phyloP scores from a whole-genome alignment of 2,329 filamentous ascomycete species.

The Botrytis porri region DNA sequence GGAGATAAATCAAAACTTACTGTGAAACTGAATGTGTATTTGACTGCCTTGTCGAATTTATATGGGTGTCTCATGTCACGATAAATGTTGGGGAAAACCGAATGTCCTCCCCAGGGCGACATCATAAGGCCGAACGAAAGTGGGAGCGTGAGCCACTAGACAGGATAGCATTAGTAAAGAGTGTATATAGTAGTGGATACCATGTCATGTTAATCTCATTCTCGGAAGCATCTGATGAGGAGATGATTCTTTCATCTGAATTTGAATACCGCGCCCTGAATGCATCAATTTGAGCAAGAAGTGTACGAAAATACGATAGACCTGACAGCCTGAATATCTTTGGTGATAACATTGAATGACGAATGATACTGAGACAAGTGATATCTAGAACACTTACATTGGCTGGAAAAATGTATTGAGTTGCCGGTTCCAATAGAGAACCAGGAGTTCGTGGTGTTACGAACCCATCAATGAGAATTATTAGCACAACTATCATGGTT shows the following conservation, averaged over 20 bases:
- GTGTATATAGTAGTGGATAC: background rate
- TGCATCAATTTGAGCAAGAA: background rate
- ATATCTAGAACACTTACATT: conserved; percentile 44
- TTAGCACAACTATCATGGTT: conserved; percentile 63
- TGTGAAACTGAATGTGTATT: conserved; percentile 81
- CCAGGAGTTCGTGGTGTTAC: conserved; percentile 76
- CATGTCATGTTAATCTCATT: background rate
- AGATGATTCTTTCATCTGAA: background rate
- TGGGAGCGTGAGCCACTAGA: conserved; percentile 70
- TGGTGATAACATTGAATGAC: background rate
- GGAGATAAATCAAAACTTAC: conserved; percentile 45
- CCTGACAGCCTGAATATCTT: background rate
- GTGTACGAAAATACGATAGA: background rate
- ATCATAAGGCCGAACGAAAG: conserved; percentile 88
- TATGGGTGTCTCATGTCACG: conserved; percentile 71
- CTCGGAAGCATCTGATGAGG: background rate
- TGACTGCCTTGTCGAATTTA: conserved; percentile 68
- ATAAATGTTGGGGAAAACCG: conserved; percentile 81
- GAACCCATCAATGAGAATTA: conserved; percentile 82
- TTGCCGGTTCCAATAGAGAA: conserved; percentile 76
- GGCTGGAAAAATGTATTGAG: conserved; percentile 75
- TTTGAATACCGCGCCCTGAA: background rate
- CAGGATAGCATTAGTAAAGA: background rate
- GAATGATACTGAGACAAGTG: background rate
- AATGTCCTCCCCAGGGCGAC: conserved; percentile 66